These are phyloP conservation scores for Trametes sanguinea DNA, from an alignment of 768 basidiomycete species.

Conservation along the genomic window DNA sequence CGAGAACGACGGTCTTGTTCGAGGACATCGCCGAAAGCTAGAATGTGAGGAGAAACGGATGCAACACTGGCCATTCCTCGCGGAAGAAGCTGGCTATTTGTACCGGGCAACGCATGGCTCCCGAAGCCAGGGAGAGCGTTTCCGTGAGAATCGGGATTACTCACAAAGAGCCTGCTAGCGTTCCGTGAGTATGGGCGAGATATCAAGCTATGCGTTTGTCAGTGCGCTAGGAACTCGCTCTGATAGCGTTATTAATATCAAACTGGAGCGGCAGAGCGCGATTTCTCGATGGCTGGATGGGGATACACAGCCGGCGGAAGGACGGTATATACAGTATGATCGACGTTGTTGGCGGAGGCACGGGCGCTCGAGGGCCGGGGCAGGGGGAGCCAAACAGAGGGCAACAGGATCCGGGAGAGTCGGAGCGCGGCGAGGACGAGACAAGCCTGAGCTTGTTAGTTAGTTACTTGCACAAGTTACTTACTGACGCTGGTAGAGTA, in stretches of 20 bases:
- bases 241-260: too few relatives aligned
- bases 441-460: too few relatives aligned
- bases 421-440: not conserved
- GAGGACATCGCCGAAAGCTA: not conserved
- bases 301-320: too few relatives aligned
- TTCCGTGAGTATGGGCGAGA: too few relatives aligned
- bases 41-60: not conserved
- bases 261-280: too few relatives aligned
- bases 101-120: not conserved
- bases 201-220: too few relatives aligned
- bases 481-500: not conserved
- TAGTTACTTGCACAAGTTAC: not conserved
- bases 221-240: too few relatives aligned
- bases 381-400: not conserved
- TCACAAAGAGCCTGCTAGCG: too few relatives aligned
- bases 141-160: too few relatives aligned
- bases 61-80: too few relatives aligned
- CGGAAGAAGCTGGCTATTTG: not conserved
- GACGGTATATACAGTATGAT: not conserved
- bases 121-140: too few relatives aligned
- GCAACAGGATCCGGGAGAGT: conserved; percentile 5
- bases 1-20: conserved; percentile 49
- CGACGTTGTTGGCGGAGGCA: not conserved
- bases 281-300: too few relatives aligned
- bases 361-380: not conserved